A percentile compares a stretch with the other conserved stretches of the same genome.
phyloP scores from a whole-genome alignment of 2,329 filamentous ascomycete genomes.

The Microdochium bolleyi region DNA sequence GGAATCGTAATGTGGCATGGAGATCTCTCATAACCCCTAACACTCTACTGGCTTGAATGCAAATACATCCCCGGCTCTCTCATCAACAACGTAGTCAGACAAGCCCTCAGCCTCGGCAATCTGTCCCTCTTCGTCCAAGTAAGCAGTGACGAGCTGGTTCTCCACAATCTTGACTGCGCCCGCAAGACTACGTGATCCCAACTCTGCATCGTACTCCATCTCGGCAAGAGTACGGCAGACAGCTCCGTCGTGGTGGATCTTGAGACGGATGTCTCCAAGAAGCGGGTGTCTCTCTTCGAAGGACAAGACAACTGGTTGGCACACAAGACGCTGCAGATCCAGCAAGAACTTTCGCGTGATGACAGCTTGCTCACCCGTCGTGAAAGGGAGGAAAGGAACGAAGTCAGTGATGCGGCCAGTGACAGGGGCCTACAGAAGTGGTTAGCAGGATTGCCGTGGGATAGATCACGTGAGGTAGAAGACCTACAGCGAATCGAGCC shows the following conservation, averaged over 20 bases:
- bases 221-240: not conserved
- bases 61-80: not conserved
- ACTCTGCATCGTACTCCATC: not conserved
- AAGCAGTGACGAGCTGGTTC: not conserved
- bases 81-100: not conserved
- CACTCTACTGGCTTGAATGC: not conserved
- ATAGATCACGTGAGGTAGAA: not conserved
- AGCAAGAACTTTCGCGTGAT: slow-evolving; percentile 3
- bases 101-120: not conserved
- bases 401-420: slow-evolving; percentile 9
- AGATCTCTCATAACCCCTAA: too few species aligned
- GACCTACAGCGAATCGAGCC: slow-evolving; percentile 2
- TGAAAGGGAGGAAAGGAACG: slow-evolving; percentile 9
- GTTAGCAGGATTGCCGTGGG: not conserved
- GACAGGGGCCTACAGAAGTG: slow-evolving; percentile 3
- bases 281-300: not conserved
- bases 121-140: not conserved
- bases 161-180: not conserved
- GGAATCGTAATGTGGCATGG: too few species aligned
- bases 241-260: not conserved
- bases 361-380: slow-evolving; percentile 6
- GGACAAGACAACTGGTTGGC: not conserved
- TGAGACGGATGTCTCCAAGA: not conserved
- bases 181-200: not conserved
- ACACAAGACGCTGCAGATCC: not conserved